Evolutionary conservation across 352 stramenopile species (phyloP).

Genomic region (Pythium periplocum): DNA sequence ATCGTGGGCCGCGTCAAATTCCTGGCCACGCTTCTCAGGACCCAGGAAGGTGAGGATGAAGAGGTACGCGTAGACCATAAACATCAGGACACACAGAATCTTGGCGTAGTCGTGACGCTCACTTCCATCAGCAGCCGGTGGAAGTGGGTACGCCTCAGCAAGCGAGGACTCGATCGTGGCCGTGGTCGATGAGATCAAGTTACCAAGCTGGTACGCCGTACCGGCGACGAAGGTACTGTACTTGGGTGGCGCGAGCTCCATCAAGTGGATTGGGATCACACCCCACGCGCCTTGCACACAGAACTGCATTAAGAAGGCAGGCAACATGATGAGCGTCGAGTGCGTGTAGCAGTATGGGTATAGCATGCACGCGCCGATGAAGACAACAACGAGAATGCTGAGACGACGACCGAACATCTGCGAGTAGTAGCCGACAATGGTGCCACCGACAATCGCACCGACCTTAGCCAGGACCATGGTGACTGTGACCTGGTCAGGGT

Average conservation of each 20-base stretch:
- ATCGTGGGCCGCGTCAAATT: conserved; percentile 40
- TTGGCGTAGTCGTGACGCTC: conserved; percentile 44
- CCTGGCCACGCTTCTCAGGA: conserved; percentile 40
- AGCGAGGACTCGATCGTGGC: conserved; percentile 47
- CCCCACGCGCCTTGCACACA: conserved; percentile 49
- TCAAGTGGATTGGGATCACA: conserved; percentile 51
- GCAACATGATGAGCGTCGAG: conserved; percentile 20
- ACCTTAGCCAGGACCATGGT: conserved; percentile 45
- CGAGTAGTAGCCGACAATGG: conserved; percentile 48
- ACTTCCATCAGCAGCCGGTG: conserved; percentile 18
- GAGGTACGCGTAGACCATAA: conserved; percentile 42
- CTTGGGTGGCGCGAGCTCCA: conserved; percentile 47
- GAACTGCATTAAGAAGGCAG: conserved; percentile 43
- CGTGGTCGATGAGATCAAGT: conserved; percentile 43
- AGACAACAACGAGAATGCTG: conserved; percentile 32
- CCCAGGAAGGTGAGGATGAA: conserved; percentile 44
- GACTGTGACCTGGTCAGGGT: conserved; percentile 35
- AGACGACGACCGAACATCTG: conserved; percentile 41
- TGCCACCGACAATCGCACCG: conserved; percentile 39
- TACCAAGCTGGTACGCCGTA: conserved; percentile 50
- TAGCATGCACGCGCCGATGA: conserved; percentile 28
- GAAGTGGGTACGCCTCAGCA: conserved; percentile 36
- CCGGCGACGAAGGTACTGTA: conserved; percentile 46
- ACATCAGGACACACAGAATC: conserved; percentile 40
- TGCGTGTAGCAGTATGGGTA: conserved; percentile 46